These are phyloP conservation scores for Eucalyptus viminalis DNA, from an alignment of 345 rosid species.

Conservation along the genomic window DNA sequence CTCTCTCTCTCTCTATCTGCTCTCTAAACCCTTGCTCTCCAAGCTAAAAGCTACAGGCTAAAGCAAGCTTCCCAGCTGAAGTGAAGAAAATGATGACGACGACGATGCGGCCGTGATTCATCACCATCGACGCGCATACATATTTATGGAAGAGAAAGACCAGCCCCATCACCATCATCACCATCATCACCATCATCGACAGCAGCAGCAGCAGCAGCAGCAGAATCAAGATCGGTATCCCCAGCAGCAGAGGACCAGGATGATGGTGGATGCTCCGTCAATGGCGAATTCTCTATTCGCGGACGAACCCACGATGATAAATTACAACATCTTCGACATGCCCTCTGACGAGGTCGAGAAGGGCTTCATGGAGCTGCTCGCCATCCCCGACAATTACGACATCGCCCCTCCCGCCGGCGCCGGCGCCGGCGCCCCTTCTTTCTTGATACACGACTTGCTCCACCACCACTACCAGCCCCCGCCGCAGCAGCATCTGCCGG, in stretches of 20 bases:
- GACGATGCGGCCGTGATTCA: neutral
- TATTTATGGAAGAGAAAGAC: neutral
- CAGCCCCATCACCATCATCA: neutral
- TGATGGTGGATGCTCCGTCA: neutral
- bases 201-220: neutral
- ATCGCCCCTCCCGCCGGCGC: neutral
- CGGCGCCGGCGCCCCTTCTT: neutral
- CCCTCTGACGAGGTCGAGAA: conserved; percentile 6
- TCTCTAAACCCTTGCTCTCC: neutral
- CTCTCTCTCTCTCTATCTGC: neutral
- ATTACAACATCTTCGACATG: conserved; percentile 50
- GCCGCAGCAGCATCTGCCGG: conserved; percentile 4
- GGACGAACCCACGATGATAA: conserved; percentile 23
- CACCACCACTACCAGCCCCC: conserved; percentile 3
- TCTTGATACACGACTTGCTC: conserved; percentile 40
- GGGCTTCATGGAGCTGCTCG: conserved; percentile 50
- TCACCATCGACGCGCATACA: neutral
- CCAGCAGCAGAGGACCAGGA: neutral
- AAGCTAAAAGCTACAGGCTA: neutral
- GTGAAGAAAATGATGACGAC: neutral
- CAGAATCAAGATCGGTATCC: neutral
- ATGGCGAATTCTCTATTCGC: conserved; percentile 31
- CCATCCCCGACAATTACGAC: neutral
- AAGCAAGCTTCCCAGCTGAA: neutral
- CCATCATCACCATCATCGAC: neutral